These are phyloP conservation scores for Alloascoidea hylecoeti DNA, from an alignment of 805 yeast genomes.

Conservation along the genomic window DNA sequence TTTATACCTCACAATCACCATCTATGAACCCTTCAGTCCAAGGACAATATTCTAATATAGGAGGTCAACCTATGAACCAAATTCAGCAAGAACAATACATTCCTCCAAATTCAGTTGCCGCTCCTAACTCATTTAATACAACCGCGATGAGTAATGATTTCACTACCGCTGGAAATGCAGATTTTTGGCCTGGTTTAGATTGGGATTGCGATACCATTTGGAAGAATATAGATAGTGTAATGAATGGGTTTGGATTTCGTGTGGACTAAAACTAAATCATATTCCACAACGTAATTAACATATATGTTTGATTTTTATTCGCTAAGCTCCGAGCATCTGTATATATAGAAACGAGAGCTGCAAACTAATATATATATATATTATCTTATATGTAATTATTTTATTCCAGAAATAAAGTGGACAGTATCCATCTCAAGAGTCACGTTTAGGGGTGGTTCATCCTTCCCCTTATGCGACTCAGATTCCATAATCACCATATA, in stretches of 20 bases:
- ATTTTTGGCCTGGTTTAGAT: slow-evolving; percentile 7
- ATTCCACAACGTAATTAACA: no score
- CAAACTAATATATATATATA: no score
- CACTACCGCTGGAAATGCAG: slow-evolving; percentile 7
- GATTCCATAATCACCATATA: no score
- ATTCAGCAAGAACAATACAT: neutral
- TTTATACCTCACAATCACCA: no score
- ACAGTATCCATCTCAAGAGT: no score
- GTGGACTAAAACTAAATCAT: slow-evolving; percentile 28
- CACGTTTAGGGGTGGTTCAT: no score
- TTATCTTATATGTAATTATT: no score
- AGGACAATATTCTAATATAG: neutral
- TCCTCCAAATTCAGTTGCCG: neutral
- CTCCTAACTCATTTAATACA: slow-evolving; percentile 15
- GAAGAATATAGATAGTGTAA: slow-evolving; percentile 79
- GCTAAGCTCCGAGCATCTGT: no score
- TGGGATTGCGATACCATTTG: slow-evolving; percentile 43
- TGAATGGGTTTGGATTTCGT: slow-evolving; percentile 88
- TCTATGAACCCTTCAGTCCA: neutral
- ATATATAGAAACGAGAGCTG: no score
- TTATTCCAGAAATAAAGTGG: no score
- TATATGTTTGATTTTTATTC: no score
- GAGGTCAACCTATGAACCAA: neutral
- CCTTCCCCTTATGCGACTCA: no score
- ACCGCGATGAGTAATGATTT: slow-evolving; percentile 19